These are phyloP conservation scores for Teunomyces tritomae DNA, from an alignment of 805 yeast species.

Conservation along the genomic window DNA sequence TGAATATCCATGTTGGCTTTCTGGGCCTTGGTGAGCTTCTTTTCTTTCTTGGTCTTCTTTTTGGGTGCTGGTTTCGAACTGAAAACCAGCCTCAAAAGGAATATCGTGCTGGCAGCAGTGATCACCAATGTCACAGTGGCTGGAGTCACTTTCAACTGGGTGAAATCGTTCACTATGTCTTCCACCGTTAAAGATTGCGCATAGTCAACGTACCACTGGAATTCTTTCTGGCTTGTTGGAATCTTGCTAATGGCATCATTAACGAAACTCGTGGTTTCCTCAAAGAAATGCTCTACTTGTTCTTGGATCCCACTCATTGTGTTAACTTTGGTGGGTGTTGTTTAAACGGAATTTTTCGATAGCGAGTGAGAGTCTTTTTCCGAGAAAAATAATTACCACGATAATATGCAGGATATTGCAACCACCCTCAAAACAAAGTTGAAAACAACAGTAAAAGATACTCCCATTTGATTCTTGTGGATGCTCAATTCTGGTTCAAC, in stretches of 20 bases:
- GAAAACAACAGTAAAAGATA: too few species aligned
- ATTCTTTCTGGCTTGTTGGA: constrained; percentile 8
- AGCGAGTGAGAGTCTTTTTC: too few species aligned
- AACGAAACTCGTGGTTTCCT: constrained; percentile 1
- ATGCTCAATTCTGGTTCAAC: too few species aligned
- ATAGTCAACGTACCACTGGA: constrained; percentile 11
- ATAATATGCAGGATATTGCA: background rate
- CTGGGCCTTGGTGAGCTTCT: constrained; percentile 39
- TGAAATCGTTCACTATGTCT: constrained; percentile 30
- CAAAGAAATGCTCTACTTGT: background rate
- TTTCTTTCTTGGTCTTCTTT: constrained; percentile 28
- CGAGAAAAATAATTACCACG: background rate
- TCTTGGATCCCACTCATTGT: constrained; percentile 1
- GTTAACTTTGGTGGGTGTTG: background rate
- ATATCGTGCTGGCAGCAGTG: constrained; percentile 26
- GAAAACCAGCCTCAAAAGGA: constrained; percentile 19
- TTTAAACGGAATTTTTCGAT: background rate
- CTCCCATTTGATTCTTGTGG: too few species aligned
- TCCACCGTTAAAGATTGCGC: constrained; percentile 13
- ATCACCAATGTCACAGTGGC: constrained; percentile 33
- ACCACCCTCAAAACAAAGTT: background rate
- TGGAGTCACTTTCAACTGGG: constrained; percentile 28
- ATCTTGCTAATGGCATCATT: constrained; percentile 7
- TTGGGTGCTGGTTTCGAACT: constrained; percentile 4
- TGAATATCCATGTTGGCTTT: constrained; percentile 40